A percentile compares a stretch with the other conserved stretches of the same genome.
These are phyloP conservation scores for Bipolaris victoriae DNA, from an alignment of 2,329 filamentous ascomycete species.

Conservation along the genomic window DNA sequence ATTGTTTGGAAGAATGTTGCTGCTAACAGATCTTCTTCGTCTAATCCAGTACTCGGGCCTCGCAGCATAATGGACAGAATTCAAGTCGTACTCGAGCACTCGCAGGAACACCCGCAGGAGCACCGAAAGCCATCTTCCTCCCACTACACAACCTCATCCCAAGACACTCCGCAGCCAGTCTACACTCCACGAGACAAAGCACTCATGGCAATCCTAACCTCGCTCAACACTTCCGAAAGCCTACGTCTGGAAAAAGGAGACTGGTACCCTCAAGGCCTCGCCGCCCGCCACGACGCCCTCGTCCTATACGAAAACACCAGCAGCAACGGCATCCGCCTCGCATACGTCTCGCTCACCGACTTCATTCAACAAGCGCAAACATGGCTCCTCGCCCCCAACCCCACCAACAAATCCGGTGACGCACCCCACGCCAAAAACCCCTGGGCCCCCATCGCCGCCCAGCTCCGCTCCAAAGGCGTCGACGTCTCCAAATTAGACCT, in stretches of 20 bases:
- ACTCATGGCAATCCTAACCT: constrained; percentile 7
- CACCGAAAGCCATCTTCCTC: not conserved
- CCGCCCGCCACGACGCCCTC: not conserved
- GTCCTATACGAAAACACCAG: constrained; percentile 4
- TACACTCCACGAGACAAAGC: constrained; percentile 6
- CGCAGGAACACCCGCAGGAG: not conserved
- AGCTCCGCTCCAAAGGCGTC: not conserved
- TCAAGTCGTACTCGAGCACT: constrained; percentile 9
- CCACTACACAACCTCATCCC: not conserved
- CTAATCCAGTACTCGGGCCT: constrained; percentile 6
- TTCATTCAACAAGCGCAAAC: not conserved
- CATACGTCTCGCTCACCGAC: not conserved
- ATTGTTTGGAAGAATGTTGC: not conserved
- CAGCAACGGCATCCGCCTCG: not conserved
- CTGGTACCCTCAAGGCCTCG: constrained; percentile 12
- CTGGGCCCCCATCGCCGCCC: not conserved
- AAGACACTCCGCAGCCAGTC: not conserved
- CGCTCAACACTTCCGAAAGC: not conserved
- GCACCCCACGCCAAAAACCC: not conserved
- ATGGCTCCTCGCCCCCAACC: not conserved
- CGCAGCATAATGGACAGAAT: constrained; percentile 4
- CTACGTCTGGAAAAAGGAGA: not conserved
- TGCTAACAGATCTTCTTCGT: not conserved
- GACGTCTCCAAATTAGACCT: constrained; percentile 1
- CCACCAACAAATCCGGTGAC: not conserved